phyloP scores from a whole-genome alignment of 108 stramenopile genomes.

The Pseudonitzschia pungens region DNA sequence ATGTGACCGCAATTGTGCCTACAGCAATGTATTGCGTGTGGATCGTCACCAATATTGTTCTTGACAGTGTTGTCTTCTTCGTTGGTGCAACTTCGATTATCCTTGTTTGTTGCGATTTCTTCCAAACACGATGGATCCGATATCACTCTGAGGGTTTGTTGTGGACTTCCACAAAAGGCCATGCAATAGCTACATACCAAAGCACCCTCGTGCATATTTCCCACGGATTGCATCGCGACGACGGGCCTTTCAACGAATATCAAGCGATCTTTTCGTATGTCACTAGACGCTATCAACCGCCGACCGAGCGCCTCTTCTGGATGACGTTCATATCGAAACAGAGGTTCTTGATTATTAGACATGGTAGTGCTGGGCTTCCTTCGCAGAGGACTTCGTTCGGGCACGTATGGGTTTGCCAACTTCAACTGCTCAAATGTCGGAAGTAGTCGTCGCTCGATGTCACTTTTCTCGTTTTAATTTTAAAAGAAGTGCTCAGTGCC shows the following conservation, averaged over 20 bases:
- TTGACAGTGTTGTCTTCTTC: not conserved
- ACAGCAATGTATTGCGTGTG: constrained; percentile 39
- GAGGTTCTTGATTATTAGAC: not conserved
- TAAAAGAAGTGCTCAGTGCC: no score
- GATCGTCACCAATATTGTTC: not conserved
- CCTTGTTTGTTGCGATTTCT: constrained; percentile 15
- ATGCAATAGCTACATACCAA: constrained; percentile 51
- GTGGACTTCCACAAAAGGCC: constrained; percentile 54
- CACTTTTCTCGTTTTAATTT: no score
- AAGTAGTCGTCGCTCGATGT: no score
- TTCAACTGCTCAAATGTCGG: no score
- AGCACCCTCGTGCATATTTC: constrained; percentile 46
- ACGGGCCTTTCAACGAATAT: constrained; percentile 59
- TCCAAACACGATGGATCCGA: constrained; percentile 28
- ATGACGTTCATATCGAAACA: constrained; percentile 22
- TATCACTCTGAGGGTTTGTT: constrained; percentile 25
- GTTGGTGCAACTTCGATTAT: not conserved
- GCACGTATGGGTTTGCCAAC: no score
- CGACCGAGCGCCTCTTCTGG: constrained; percentile 41
- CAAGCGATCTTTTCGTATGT: constrained; percentile 37
- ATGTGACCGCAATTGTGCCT: constrained; percentile 55
- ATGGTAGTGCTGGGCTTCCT: not conserved
- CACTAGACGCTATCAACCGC: constrained; percentile 39
- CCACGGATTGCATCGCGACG: constrained; percentile 47
- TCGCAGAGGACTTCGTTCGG: not conserved